Base-by-base conservation (phyloP, 352 stramenopile genomes). In the Pythium scleroteichum region DNA sequence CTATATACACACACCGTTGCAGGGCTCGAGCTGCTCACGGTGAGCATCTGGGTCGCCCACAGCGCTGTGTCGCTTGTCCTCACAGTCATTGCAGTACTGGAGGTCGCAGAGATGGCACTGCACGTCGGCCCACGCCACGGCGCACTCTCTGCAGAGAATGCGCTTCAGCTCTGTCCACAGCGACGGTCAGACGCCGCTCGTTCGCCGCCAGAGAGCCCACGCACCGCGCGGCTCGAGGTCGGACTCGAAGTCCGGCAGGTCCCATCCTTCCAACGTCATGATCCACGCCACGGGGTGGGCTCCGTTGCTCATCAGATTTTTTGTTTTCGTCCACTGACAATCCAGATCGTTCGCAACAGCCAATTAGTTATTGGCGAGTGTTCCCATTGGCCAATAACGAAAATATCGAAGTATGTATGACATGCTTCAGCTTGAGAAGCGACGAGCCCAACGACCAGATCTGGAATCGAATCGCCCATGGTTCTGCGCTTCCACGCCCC, bases 61-160 rank as follows among this genome's bases (percentile, higher is more conserved):
- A 32, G 69, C 47, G 45, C 71, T 69, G 72, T 91, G 82, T 4
- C 71, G 68, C 16, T 58, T 22, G 14, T 67, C 39, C 64, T 89
- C 79, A 44, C 82, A 92, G 13, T 45, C 33, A 1, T 22, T 45
- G 45, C 82, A 92, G 45, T 78, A 85, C 26, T 69, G 68, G 23
- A 77, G 66, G 29, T 61, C 48, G 54, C 81, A 90, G 52, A 62
- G 63, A 38, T 63, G 32, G 57, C 81, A 90, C 35, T 74, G 62
- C 41, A 79, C 68, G 19, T 74, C 65, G 12, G 79, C 82, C 26
- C 76, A 71, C 20, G 64, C 63, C 3, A 61, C 48, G 20, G 19
- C 44, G 59, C 79, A 89, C 59, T 66, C 55, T 26, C 70, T 51
- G 44, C 82, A 89, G 19, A 58, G 61, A 4, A 59, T 63, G n/a